phyloP scores from a whole-genome alignment of 306 rosid genomes.

The Lablab purpureus region DNA sequence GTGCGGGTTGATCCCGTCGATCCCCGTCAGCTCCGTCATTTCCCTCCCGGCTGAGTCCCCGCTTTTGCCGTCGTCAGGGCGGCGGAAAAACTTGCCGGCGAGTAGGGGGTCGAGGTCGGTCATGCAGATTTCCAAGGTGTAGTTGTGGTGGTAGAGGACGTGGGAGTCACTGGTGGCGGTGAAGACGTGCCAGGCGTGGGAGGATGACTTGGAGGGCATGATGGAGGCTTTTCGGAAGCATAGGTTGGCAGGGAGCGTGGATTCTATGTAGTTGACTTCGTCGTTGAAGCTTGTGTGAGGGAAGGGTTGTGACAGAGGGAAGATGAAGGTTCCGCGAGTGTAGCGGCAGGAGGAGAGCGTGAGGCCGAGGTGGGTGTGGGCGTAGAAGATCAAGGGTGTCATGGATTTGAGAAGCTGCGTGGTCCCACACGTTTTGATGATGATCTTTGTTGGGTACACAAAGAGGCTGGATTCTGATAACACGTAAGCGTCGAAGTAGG shows the following conservation, averaged over 20 bases:
- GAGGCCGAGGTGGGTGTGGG: slow-evolving; percentile 57
- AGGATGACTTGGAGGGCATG: slow-evolving; percentile 74
- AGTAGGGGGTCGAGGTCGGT: slow-evolving; percentile 73
- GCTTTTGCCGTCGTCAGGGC: slow-evolving; percentile 47
- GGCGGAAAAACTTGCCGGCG: slow-evolving; percentile 66
- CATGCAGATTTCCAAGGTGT: slow-evolving; percentile 85
- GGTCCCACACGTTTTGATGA: slow-evolving; percentile 91
- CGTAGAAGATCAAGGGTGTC: slow-evolving; percentile 65
- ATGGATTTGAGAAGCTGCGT: slow-evolving; percentile 89
- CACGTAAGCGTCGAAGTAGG: slow-evolving; percentile 78
- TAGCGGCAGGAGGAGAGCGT: slow-evolving; percentile 68
- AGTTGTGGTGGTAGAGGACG: slow-evolving; percentile 34
- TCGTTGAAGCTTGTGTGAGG: slow-evolving; percentile 87
- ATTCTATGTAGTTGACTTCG: slow-evolving; percentile 72
- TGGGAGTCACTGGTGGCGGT: slow-evolving; percentile 53
- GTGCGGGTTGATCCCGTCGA: slow-evolving; percentile 57
- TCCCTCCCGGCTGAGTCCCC: slow-evolving; percentile 72
- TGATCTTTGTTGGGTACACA: slow-evolving; percentile 82
- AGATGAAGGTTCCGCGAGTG: slow-evolving; percentile 87
- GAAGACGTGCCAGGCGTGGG: slow-evolving; percentile 93
- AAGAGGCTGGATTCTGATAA: slow-evolving; percentile 91
- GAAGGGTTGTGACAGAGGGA: slow-evolving; percentile 82
- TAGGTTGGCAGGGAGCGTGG: slow-evolving; percentile 62
- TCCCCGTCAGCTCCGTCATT: slow-evolving; percentile 73
- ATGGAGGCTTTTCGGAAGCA: slow-evolving; percentile 76